phyloP scores from a whole-genome alignment of 495 filamentous ascomycete species.

The Rhizodiscina lignyota region DNA sequence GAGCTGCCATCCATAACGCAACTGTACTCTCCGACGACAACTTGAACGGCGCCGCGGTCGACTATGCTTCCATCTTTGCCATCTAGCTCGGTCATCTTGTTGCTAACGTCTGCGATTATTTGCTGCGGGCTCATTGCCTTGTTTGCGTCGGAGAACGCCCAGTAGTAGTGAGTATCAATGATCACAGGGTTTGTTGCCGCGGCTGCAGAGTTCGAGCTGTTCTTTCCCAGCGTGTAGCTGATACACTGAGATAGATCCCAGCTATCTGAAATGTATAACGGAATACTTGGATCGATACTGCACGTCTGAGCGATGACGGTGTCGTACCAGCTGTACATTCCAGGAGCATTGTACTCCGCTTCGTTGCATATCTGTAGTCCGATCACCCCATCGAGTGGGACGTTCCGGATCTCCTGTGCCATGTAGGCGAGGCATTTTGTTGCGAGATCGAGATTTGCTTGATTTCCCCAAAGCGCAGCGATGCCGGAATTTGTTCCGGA shows the following conservation, averaged over 20 bases:
- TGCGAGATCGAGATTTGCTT: constrained; percentile 18
- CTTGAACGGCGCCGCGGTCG: constrained; percentile 27
- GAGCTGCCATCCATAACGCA: constrained; percentile 29
- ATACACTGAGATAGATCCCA: constrained; percentile 29
- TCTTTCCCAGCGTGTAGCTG: constrained; percentile 21
- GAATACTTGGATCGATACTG: constrained; percentile 27
- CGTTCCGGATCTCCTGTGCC: constrained; percentile 20
- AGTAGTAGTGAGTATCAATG: constrained; percentile 40
- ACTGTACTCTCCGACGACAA: constrained; percentile 37
- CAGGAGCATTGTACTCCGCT: constrained; percentile 24
- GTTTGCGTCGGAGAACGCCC: constrained; percentile 30
- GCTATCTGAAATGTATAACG: constrained; percentile 36
- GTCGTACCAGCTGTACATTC: constrained; percentile 38
- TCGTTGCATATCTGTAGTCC: constrained; percentile 39
- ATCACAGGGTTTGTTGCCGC: constrained; percentile 25
- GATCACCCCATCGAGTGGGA: constrained; percentile 24
- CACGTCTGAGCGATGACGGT: constrained; percentile 24
- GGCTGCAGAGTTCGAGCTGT: constrained; percentile 3
- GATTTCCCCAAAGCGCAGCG: constrained; percentile 27
- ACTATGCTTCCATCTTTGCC: constrained; percentile 25
- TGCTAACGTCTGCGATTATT: constrained; percentile 25
- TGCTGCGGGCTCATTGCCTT: constrained; percentile 26
- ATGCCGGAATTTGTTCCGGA: constrained; percentile 29
- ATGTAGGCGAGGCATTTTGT: constrained; percentile 27
- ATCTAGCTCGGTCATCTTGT: constrained; percentile 22